Conservation (phyloP, 2,329 filamentous ascomycete genomes). For the Calonectria honghensis region DNA sequence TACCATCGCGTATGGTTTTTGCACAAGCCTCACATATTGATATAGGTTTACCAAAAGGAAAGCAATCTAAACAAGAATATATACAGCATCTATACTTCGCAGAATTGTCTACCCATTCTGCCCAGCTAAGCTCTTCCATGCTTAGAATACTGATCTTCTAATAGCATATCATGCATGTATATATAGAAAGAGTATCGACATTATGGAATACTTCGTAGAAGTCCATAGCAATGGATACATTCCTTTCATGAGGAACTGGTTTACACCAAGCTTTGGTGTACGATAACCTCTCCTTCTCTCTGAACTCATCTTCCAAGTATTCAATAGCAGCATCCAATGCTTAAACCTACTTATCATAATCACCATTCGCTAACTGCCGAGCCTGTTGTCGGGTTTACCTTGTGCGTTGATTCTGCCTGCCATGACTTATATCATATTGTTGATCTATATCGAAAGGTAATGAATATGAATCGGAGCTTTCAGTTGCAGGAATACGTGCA, state of each 20-base stretch:
- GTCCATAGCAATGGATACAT: neutral
- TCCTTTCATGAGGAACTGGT: constrained; percentile 22
- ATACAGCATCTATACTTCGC: constrained; percentile 10
- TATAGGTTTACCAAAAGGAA: neutral
- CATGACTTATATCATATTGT: too few species aligned
- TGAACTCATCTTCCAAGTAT: constrained; percentile 14
- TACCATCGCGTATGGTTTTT: constrained; percentile 12
- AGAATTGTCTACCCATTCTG: neutral
- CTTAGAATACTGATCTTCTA: constrained; percentile 2
- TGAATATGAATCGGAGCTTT: too few species aligned
- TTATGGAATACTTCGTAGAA: too few species aligned
- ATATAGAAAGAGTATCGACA: too few species aligned
- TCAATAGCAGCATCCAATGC: neutral
- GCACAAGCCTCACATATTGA: neutral
- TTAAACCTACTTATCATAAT: too few species aligned
- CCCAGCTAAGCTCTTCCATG: neutral
- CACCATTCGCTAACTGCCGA: too few species aligned
- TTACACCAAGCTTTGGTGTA: neutral
- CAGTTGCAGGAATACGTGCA: too few species aligned
- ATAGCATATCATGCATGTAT: constrained; percentile 12
- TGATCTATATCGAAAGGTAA: too few species aligned
- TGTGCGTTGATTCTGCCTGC: too few species aligned
- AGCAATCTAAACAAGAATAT: constrained; percentile 19
- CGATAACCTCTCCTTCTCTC: neutral
- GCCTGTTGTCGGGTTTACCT: too few species aligned